Conservation (phyloP, 2,329 filamentous ascomycete species). For the Cucurbitaria berberidis region DNA sequence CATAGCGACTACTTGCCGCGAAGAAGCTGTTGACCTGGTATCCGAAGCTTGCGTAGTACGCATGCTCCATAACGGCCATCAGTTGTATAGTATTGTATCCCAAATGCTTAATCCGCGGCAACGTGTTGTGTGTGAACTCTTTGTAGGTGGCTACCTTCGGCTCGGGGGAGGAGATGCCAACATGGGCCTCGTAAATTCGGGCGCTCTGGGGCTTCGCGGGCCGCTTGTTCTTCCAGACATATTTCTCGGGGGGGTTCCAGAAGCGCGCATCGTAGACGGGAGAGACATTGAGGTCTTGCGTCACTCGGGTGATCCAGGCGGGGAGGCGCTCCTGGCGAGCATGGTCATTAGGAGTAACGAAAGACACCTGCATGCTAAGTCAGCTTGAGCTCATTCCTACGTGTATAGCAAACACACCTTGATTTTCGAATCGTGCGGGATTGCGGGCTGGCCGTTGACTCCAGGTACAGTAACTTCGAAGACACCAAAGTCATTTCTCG, state of each 20-base stretch:
- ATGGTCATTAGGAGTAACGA: constrained; percentile 79
- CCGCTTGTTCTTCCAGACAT: constrained; percentile 81
- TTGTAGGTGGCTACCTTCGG: constrained; percentile 91
- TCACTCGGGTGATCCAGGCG: constrained; percentile 97
- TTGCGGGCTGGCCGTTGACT: constrained; percentile 74
- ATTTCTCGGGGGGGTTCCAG: constrained; percentile 91
- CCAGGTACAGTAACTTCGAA: constrained; percentile 83
- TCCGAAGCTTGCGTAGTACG: constrained; percentile 98
- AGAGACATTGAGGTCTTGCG: constrained; percentile 87
- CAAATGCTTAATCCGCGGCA: constrained; percentile 85
- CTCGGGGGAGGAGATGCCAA: constrained; percentile 94
- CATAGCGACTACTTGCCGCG: constrained; percentile 93
- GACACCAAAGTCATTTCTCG: constrained; percentile 80
- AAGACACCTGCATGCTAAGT: constrained; percentile 68
- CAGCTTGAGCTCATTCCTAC: background rate
- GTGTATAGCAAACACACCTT: constrained; percentile 67
- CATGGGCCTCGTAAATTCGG: constrained; percentile 98
- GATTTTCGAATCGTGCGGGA: constrained; percentile 92
- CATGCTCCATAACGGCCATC: constrained; percentile 99
- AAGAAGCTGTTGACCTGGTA: constrained; percentile 99
- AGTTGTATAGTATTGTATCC: constrained; percentile 98
- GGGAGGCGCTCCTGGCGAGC: constrained; percentile 82
- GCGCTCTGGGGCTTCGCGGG: constrained; percentile 84
- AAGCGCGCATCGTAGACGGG: constrained; percentile 94
- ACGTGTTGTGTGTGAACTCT: constrained; percentile 91